Evolutionary conservation across 2,329 filamentous ascomycete genomes (phyloP), one percentile per base, ranked within the genome.

Genomic region (Colletotrichum cuscutae): DNA sequence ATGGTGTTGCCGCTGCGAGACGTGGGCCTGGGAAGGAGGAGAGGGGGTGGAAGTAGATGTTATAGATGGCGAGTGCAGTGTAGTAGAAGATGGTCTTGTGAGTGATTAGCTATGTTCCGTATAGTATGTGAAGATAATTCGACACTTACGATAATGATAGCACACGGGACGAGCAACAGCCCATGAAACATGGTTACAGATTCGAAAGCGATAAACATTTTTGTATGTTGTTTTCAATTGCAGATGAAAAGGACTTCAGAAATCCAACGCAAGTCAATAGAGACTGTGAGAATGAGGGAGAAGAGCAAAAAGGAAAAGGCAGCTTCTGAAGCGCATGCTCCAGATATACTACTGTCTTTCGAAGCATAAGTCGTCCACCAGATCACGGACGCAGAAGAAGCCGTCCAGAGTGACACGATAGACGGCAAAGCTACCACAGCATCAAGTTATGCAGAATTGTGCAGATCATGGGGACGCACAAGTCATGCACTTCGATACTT

Each of bases 31-130:
- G 80, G 67, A 76, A 79, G 5, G 56, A 60, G 13, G 74, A 66
- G 15, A 82, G 79, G 0, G 81, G 81, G 66, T 82, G 81, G 30
- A 82, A 69, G 72, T 76, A 78, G 68, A 82, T 72, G 68, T 81
- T 81, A 73, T 80, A 79, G 26, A 80, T 15, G 3, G 26, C 32
- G 9, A 53, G 13, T 6, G 6, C 2, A 1, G n/a, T n/a, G 2
- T 53, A 22, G 22, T 67, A 67, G 1, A 15, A 13, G 5, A 26
- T 9, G 1, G 42, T 22, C 42, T 67, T 30, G 19, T 49, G 8
- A 2, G 5, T 19, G 2, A 42, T 42, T 19, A 42, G 2, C 37
- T 42, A 15, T 3, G 15, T 7, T 15, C 5, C 5, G 15, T 15
- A 42, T 1, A 1, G 37, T 42, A 3, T 7, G 0, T 42, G 1